phyloP scores from a whole-genome alignment of 176 grass and related monocot species.

The Hordeum marinum region DNA sequence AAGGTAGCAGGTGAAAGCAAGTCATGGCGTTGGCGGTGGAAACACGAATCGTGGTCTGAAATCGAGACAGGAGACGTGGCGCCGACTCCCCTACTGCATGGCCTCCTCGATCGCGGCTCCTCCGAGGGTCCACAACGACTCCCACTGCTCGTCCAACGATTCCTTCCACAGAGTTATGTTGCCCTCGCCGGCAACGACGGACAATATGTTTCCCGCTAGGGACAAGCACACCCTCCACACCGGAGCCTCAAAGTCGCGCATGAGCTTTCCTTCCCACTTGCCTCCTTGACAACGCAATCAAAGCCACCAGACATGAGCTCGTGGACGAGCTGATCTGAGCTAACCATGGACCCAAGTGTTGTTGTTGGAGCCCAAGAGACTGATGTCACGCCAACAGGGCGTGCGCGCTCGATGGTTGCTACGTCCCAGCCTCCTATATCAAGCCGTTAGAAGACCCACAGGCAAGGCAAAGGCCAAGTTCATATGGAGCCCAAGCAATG shows the following conservation, averaged over 20 bases:
- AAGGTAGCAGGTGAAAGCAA: not conserved
- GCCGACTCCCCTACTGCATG: slow-evolving; percentile 16
- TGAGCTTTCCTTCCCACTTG: slow-evolving; percentile 66
- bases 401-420: slow-evolving; percentile 51
- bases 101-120: slow-evolving; percentile 39
- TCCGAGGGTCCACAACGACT: slow-evolving; percentile 68
- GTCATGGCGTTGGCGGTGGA: not conserved
- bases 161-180: slow-evolving; percentile 83
- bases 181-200: slow-evolving; percentile 51
- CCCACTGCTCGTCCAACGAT: slow-evolving; percentile 55
- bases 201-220: slow-evolving; percentile 63
- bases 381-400: slow-evolving; percentile 61
- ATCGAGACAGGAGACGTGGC: not conserved
- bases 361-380: slow-evolving; percentile 71
- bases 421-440: slow-evolving; percentile 65
- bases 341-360: slow-evolving; percentile 49
- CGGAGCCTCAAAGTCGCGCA: slow-evolving; percentile 51
- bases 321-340: slow-evolving; percentile 49
- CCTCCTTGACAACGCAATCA: slow-evolving; percentile 56
- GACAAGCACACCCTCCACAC: slow-evolving; percentile 85
- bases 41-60: no score
- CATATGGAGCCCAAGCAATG: slow-evolving; percentile 67
- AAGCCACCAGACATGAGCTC: slow-evolving; percentile 75
- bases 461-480: slow-evolving; percentile 63
- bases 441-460: slow-evolving; percentile 51